Conservation (phyloP, 2,329 filamentous ascomycete genomes). For the Sarocladiaceae sp. region DNA sequence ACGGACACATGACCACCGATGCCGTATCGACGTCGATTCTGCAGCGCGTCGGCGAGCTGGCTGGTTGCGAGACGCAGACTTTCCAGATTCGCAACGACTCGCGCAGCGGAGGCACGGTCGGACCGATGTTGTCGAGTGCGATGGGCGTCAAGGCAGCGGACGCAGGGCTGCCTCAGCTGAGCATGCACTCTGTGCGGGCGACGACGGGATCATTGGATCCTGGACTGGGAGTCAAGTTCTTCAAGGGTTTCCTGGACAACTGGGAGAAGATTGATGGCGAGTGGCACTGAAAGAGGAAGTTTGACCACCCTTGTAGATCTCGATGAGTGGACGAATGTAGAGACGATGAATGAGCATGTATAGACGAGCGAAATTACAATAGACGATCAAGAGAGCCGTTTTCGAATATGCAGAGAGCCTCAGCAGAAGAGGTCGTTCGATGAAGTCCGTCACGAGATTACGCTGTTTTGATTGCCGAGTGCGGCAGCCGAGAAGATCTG, state of each 20-base stretch:
- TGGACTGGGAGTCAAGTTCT: conserved; percentile 79
- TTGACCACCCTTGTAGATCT: background rate
- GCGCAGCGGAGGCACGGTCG: conserved; percentile 87
- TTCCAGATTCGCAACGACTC: conserved; percentile 96
- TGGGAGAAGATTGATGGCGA: conserved; percentile 81
- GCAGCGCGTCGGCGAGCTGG: conserved; percentile 68
- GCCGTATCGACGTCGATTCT: conserved; percentile 77
- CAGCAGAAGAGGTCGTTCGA: no score
- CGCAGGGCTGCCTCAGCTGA: conserved; percentile 82
- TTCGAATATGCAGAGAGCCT: no score
- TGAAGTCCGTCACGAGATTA: no score
- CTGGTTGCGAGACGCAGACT: conserved; percentile 65
- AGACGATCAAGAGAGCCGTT: background rate
- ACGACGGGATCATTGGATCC: conserved; percentile 83
- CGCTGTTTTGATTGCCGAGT: no score
- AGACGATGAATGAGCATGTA: conserved; percentile 9
- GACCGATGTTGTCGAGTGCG: conserved; percentile 74
- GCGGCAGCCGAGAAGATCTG: background rate
- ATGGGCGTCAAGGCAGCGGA: conserved; percentile 82
- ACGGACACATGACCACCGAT: conserved; percentile 96
- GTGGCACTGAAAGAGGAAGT: conserved; percentile 39
- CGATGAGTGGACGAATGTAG: background rate
- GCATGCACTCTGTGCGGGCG: conserved; percentile 89
- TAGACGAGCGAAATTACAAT: conserved; percentile 1
- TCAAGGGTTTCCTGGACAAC: conserved; percentile 81